These are phyloP conservation scores for Coemansia sp. DNA, from an alignment of 192 early-diverging fungal genomes.

Conservation along the genomic window DNA sequence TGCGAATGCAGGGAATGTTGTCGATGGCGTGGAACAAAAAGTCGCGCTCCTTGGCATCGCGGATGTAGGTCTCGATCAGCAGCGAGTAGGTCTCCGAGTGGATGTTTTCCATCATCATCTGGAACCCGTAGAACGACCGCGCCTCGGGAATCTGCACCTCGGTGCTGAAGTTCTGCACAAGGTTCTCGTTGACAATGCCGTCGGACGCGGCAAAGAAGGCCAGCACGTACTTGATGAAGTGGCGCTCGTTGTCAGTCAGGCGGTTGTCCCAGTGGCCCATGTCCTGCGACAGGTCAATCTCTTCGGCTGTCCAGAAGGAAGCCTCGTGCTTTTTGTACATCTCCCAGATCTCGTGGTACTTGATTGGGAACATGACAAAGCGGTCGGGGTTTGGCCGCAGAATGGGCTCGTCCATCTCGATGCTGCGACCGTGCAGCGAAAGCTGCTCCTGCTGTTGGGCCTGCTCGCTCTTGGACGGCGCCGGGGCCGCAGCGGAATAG, in stretches of 20 bases:
- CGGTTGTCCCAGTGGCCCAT: conserved; percentile 81
- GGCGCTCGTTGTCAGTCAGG: conserved; percentile 79
- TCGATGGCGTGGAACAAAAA: conserved; percentile 92
- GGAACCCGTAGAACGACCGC: conserved; percentile 92
- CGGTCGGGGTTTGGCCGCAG: conserved; percentile 71
- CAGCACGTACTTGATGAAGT: conserved; percentile 87
- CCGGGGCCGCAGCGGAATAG: conserved; percentile 1
- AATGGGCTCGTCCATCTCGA: conserved; percentile 54
- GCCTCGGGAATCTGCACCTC: conserved; percentile 95
- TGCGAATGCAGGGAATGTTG: conserved; percentile 90
- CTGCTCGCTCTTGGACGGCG: conserved; percentile 30
- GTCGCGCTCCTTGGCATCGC: conserved; percentile 74
- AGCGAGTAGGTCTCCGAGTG: conserved; percentile 94
- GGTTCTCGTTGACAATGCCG: conserved; percentile 95
- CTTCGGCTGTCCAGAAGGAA: conserved; percentile 95
- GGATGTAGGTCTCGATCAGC: conserved; percentile 93
- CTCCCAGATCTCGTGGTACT: conserved; percentile 93
- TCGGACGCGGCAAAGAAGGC: conserved; percentile 96
- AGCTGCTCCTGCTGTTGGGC: conserved; percentile 23
- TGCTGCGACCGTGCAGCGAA: conserved; percentile 30
- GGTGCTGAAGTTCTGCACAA: conserved; percentile 82
- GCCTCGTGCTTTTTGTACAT: conserved; percentile 98
- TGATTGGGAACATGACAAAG: conserved; percentile 90
- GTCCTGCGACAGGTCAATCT: conserved; percentile 92
- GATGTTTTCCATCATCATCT: conserved; percentile 98